Evolutionary conservation across 352 stramenopile genomes (phyloP), one percentile per base, ranked within the genome.

Genomic region (Phytopythium montanum): DNA sequence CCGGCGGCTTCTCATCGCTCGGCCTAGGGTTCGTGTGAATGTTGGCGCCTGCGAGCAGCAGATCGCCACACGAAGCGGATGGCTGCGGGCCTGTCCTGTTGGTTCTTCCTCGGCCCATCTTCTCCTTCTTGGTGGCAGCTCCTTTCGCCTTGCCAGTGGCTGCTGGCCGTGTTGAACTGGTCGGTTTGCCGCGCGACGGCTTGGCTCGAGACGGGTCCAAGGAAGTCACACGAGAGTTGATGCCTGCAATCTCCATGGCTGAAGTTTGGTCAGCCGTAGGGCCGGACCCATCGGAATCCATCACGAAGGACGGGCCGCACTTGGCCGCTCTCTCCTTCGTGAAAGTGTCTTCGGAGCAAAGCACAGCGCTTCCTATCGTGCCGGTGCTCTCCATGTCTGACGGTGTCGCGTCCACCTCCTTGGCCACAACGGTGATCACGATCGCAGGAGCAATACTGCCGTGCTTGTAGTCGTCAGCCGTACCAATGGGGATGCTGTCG

Each of bases 1-100:
- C 54, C 10, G 65, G 19, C 33, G n/a, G 9, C 2, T 19, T 21
- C 46, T 56, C 23, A 2, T 44, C 16, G 23, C 36, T 19, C 2
- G 33, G 14, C 33, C 31, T 46, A 8, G 51, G 8, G 8, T 4
- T 33, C 1, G 28, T 8, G 52, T 5, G 9, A 18, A 31, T 45
- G 64, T 42, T 25, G 52, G 54, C 10, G 55, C 68, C 68, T 68
- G 61, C 54, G 0, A 76, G 53, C 16, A 36, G 23, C 13, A 73
- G 54, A 57, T 59, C 59, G 19, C 5, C 29, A 26, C 33, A 19
- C 16, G 41, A 41, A 18, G 34, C 34, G 6, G 64, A 26, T 7
- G n/a, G 6, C 5, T 28, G n/a, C 18, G 28, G 28, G 49, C 18
- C 28, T 2, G 42, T 13, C 8, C 49, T 19, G 25, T 52, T 52